Evolutionary conservation across 106 monocot species (phyloP).

Genomic region (Phalaenopsis equestris): DNA sequence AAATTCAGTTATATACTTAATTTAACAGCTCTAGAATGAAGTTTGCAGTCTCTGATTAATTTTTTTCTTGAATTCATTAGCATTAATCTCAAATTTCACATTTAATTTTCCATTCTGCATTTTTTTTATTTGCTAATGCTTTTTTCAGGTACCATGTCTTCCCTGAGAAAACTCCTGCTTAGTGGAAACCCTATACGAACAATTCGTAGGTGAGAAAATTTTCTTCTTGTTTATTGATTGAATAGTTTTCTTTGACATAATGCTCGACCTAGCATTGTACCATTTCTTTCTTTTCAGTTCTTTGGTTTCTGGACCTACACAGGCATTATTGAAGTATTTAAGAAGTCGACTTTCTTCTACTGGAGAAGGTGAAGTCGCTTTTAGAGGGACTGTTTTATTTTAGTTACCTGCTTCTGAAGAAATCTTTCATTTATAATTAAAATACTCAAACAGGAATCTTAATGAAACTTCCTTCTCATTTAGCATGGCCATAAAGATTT

Average conservation of each 20-base stretch:
- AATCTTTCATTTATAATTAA: neutral
- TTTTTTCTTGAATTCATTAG: neutral
- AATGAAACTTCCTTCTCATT: neutral
- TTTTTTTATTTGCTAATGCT: neutral
- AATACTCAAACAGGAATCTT: neutral
- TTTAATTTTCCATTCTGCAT: neutral
- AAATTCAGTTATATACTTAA: too few relatives aligned
- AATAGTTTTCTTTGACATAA: neutral
- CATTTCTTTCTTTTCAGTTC: constrained; percentile 42
- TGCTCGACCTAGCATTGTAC: neutral
- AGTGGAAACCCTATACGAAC: constrained; percentile 85
- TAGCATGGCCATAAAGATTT: neutral
- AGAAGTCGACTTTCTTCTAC: constrained; percentile 65
- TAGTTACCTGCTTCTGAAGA: neutral
- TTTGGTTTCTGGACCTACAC: constrained; percentile 87
- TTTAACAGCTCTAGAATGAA: too few relatives aligned
- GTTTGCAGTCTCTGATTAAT: too few relatives aligned
- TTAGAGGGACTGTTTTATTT: neutral
- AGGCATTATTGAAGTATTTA: constrained; percentile 63
- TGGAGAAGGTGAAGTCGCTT: constrained; percentile 59
- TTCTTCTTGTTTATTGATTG: neutral
- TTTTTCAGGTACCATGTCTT: constrained; percentile 75
- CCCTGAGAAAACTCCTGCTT: constrained; percentile 84
- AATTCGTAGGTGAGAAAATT: constrained; percentile 58
- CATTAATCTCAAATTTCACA: neutral